A percentile compares a stretch with the other conserved stretches of the same genome.
phyloP scores from a whole-genome alignment of 2,329 filamentous ascomycete species.

The Acrocalymma vagum region DNA sequence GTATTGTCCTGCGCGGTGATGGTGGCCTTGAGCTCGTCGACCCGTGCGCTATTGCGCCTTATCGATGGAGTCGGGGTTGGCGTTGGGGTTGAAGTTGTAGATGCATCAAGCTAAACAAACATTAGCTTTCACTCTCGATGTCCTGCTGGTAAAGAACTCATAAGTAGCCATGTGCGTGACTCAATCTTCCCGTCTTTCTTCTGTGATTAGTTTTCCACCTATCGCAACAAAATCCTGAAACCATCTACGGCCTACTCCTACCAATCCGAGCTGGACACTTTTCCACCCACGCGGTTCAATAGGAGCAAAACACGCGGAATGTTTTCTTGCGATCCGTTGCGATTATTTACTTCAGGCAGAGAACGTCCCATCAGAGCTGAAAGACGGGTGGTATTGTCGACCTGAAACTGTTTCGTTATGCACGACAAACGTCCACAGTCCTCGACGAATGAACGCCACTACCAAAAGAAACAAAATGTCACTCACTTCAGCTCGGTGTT shows the following conservation, averaged over 20 bases:
- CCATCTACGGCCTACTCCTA: conserved; percentile 2
- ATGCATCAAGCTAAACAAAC: conserved; percentile 23
- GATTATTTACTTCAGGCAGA: conserved; percentile 28
- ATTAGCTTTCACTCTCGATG: conserved; percentile 12
- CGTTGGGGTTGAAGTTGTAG: conserved; percentile 8
- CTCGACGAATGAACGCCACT: conserved; percentile 25
- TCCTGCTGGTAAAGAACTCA: too few relatives aligned
- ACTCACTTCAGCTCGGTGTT: conserved; percentile 41
- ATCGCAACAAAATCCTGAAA: neutral
- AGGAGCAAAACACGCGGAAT: neutral
- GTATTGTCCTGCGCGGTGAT: conserved; percentile 40
- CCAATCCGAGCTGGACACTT: conserved; percentile 1
- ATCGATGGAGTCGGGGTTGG: conserved; percentile 21
- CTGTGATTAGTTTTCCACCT: conserved; percentile 15
- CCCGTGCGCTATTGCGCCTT: conserved; percentile 25
- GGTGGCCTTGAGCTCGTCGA: conserved; percentile 38
- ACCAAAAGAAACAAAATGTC: conserved; percentile 25
- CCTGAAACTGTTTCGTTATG: conserved; percentile 40
- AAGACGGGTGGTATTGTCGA: conserved; percentile 14
- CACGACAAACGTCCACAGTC: conserved; percentile 10
- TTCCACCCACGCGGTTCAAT: conserved; percentile 1
- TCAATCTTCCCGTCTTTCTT: too few relatives aligned
- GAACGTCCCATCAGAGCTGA: conserved; percentile 20
- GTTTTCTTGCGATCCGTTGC: too few relatives aligned
- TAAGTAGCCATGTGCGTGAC: too few relatives aligned